Evolutionary conservation across 2,329 filamentous ascomycete species (phyloP), one percentile per base, ranked within the genome.

Genomic region (Fusarium lyarnte): DNA sequence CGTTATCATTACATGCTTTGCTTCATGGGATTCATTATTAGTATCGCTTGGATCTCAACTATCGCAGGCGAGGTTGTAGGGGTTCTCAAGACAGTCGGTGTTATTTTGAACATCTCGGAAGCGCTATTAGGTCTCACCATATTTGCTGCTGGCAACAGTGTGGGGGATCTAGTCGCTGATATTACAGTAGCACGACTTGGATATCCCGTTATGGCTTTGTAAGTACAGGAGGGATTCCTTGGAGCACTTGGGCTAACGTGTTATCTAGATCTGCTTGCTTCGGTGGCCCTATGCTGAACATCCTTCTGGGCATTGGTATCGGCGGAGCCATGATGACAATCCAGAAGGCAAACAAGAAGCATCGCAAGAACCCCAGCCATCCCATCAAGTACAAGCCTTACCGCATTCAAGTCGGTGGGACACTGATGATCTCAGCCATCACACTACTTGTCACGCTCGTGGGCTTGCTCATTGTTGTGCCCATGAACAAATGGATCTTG

Each of bases 241-340:
- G 33, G 19, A 17, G 23, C 42, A 13, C n/a, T 31, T 14, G 19
- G 33, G 35, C 74, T 76, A 33, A 75, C 54, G 11, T 29, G 42
- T 5, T 19, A 23, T 38, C 31, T 66, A 90, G 88, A 43, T 95
- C 93, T 38, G 96, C 96, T 8, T 99, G 96, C 80, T 98, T 99
- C 80, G 96, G 96, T n/a, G 97, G 96, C 0, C 96, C 96, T 0
- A 95, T 99, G 94, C 88, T 99, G 43, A 99, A 99, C 77, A 99
- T 99, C 70, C 85, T 99, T 0, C 88, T 99, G 8, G 96, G 96
- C 1, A 95, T 99, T 58, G 96, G 96, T n/a, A 86, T 98, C 8
- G 93, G 93, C 31, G 96, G 96, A 21, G 88, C 94, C 42, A 97
- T 95, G 79, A 96, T 98, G 88, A 95, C 93, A 63, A 86, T 97